phyloP scores from a whole-genome alignment of 371 early-diverging fungal species.

The Saksenaea vasiformis region DNA sequence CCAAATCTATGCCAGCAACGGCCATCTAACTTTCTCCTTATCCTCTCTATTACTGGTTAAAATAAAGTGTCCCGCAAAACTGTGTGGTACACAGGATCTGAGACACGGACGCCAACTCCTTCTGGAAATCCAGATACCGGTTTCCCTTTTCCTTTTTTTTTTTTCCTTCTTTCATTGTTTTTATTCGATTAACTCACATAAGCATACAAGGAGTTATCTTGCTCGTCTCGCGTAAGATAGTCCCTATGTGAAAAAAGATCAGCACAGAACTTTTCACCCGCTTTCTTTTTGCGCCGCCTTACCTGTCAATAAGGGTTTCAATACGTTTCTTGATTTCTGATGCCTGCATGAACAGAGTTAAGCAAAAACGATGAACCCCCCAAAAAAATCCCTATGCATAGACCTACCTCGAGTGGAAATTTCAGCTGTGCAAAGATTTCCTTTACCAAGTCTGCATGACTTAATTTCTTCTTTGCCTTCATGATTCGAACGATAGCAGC shows the following conservation, averaged over 20 bases:
- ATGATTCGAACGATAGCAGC: constrained; percentile 95
- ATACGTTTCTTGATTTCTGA: constrained; percentile 85
- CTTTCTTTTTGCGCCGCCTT: not conserved
- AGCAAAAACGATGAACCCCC: not conserved
- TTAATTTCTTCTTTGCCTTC: constrained; percentile 80
- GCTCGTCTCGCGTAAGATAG: constrained; percentile 80
- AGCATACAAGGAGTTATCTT: constrained; percentile 47
- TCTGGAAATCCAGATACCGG: not conserved
- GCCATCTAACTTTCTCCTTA: not conserved
- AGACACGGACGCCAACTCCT: no score
- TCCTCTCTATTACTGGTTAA: not conserved
- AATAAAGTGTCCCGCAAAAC: not conserved
- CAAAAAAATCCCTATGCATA: not conserved
- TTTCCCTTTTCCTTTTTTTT: no score
- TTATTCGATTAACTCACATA: constrained; percentile 1
- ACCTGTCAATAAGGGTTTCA: constrained; percentile 83
- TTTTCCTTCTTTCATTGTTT: not conserved
- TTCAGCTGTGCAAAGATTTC: constrained; percentile 77
- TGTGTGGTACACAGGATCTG: not conserved
- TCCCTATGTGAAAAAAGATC: constrained; percentile 56
- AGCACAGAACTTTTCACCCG: not conserved
- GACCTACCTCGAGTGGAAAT: constrained; percentile 74
- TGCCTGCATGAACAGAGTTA: constrained; percentile 41
- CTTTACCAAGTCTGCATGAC: constrained; percentile 67
- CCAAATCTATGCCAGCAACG: not conserved